Evolutionary conservation across 345 rosid species (phyloP).

Genomic region (Brassica cretica): DNA sequence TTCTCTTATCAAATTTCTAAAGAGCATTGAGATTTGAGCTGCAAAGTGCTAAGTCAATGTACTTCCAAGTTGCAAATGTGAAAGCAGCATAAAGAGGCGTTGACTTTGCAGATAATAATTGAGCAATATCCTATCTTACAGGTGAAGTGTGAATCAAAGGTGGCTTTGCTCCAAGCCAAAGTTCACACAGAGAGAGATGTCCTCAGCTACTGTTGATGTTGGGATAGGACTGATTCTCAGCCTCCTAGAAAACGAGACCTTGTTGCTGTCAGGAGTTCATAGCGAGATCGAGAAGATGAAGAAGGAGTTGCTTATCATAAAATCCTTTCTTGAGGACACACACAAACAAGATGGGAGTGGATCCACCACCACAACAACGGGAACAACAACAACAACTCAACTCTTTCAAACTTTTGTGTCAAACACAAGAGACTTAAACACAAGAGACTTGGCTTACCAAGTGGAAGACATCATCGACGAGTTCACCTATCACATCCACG

Average conservation of each 20-base stretch:
- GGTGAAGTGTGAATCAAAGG: not conserved
- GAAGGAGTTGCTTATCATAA: conserved; percentile 39
- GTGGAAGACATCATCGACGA: conserved; percentile 47
- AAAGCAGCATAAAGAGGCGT: not conserved
- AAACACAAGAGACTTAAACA: conserved; percentile 29
- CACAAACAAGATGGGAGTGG: conserved; percentile 16
- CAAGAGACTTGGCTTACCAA: conserved; percentile 38
- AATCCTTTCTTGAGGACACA: conserved; percentile 40
- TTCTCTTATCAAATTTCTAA: no score
- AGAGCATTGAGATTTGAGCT: not conserved
- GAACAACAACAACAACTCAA: not conserved
- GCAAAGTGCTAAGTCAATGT: not conserved
- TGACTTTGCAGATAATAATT: not conserved
- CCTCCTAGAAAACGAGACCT: conserved; percentile 38
- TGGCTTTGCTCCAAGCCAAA: conserved; percentile 6
- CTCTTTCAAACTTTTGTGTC: conserved; percentile 36
- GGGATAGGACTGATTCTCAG: conserved; percentile 32
- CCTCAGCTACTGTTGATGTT: conserved; percentile 27
- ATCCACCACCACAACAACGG: conserved; percentile 5
- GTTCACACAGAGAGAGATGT: conserved; percentile 34
- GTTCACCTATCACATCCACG: conserved; percentile 33
- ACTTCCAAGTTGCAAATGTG: conserved; percentile 23
- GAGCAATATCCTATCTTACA: not conserved
- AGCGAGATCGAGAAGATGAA: conserved; percentile 40
- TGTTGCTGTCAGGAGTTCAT: conserved; percentile 31